A percentile compares a stretch with the other conserved stretches of the same genome.
These are phyloP conservation scores for Diacronema lutheri DNA, from an alignment of 78 protist species.

Conservation along the genomic window DNA sequence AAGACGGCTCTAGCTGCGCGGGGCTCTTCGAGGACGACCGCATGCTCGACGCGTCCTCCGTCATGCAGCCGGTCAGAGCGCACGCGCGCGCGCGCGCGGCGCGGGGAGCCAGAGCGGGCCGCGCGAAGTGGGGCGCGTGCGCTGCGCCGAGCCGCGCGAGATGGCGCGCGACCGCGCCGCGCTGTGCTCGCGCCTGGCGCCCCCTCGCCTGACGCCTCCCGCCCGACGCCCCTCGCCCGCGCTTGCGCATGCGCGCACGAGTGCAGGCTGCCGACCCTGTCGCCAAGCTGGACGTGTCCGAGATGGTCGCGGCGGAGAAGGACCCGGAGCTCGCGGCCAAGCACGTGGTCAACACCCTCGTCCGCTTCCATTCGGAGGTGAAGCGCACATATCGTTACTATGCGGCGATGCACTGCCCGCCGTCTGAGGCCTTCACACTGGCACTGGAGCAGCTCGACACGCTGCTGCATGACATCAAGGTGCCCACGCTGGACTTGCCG, in stretches of 20 bases:
- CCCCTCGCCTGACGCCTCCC: too few relatives aligned
- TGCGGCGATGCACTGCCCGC: background rate
- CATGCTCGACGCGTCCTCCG: background rate
- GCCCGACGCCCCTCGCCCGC: too few relatives aligned
- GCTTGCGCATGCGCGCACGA: too few relatives aligned
- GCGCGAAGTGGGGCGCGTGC: background rate
- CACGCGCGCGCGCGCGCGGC: background rate
- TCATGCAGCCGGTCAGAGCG: background rate
- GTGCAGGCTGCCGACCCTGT: background rate
- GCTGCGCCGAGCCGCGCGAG: too few relatives aligned
- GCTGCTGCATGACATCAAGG: background rate
- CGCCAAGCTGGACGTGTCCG: background rate
- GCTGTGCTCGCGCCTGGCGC: background rate
- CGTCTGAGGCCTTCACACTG: background rate
- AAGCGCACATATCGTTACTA: slow-evolving; percentile 1
- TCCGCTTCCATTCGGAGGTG: background rate
- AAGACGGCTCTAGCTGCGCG: background rate
- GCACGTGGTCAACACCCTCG: background rate
- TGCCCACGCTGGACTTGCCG: background rate
- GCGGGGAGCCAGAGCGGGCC: background rate
- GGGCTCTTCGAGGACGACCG: background rate
- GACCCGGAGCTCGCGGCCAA: background rate
- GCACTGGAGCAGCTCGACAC: background rate
- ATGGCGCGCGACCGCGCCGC: background rate
- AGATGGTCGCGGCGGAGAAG: background rate